Percentiles rank a stretch among this genome's conserved stretches.
Conservation (phyloP, 1,139 yeast species). For the Yamadazyma triangularis region DNA sequence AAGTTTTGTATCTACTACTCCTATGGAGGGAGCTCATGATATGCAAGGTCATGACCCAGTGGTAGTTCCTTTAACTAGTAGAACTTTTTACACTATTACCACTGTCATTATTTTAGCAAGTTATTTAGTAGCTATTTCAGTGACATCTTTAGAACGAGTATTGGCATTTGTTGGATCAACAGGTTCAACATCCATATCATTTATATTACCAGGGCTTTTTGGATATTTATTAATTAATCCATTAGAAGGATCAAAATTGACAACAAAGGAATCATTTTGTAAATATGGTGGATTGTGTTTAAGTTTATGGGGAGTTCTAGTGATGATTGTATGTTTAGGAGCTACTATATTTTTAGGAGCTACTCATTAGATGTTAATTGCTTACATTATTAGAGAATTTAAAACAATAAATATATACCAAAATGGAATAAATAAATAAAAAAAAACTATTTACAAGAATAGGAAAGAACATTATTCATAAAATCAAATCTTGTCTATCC, state of each 20-base stretch:
- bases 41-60: slow-evolving; percentile 48
- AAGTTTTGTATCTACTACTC: slow-evolving; percentile 42
- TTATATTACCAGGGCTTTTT: slow-evolving; percentile 87
- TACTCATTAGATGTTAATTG: slow-evolving; percentile 29
- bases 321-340: slow-evolving; percentile 73
- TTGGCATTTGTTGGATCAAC: slow-evolving; percentile 93
- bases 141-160: slow-evolving; percentile 76
- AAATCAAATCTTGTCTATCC: slow-evolving; percentile 53
- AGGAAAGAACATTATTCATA: slow-evolving; percentile 4
- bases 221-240: slow-evolving; percentile 66
- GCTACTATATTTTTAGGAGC: slow-evolving; percentile 70
- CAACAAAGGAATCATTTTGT: slow-evolving; percentile 37
- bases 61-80: slow-evolving; percentile 50
- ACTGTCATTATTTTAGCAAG: slow-evolving; percentile 55
- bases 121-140: slow-evolving; percentile 71
- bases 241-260: slow-evolving; percentile 29
- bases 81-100: slow-evolving; percentile 62
- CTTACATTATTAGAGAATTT: too few relatives aligned
- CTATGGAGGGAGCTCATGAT: slow-evolving; percentile 48
- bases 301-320: slow-evolving; percentile 69
- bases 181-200: slow-evolving; percentile 90
- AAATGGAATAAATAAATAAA: too few relatives aligned
- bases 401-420: too few relatives aligned
- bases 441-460: neutral
- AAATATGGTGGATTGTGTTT: slow-evolving; percentile 59